Evolutionary conservation across 176 grass and related monocot species (phyloP).

Genomic region (Paspalum vaginatum): DNA sequence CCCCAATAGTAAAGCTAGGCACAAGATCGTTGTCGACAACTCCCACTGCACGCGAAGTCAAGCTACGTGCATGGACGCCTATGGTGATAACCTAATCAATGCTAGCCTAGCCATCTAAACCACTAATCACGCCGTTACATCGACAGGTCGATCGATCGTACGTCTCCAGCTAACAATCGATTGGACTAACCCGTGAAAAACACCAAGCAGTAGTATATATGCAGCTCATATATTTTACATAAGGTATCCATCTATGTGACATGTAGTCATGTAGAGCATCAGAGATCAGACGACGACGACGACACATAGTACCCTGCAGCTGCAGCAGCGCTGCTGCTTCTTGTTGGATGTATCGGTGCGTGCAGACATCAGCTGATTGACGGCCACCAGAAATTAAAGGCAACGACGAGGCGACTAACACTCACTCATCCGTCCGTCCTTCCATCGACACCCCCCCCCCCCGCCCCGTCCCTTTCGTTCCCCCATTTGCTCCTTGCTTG

Average conservation of each 20-base stretch:
- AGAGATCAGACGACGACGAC: neutral
- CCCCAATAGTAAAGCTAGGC: too few species aligned
- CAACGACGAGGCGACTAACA: constrained; percentile 15
- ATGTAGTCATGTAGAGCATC: neutral
- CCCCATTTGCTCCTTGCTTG: constrained; percentile 46
- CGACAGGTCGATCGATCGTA: neutral
- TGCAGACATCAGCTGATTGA: constrained; percentile 11
- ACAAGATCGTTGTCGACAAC: neutral
- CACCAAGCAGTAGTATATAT: neutral
- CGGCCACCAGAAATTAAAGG: neutral
- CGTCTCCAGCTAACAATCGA: neutral
- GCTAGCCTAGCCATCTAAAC: neutral
- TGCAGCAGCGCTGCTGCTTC: neutral
- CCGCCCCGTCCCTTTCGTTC: constrained; percentile 37
- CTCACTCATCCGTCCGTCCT: neutral
- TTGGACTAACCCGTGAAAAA: neutral
- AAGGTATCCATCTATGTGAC: neutral
- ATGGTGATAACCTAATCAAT: neutral
- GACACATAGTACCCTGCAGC: neutral
- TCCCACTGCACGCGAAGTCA: constrained; percentile 41
- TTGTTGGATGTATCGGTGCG: neutral
- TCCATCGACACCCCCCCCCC: too few species aligned
- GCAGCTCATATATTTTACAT: neutral
- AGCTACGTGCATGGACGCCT: constrained; percentile 17
- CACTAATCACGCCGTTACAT: neutral